Evolutionary conservation across 495 filamentous ascomycete species (phyloP), one percentile per base, ranked within the genome.

Genomic region (Aspergillus nanangensis): DNA sequence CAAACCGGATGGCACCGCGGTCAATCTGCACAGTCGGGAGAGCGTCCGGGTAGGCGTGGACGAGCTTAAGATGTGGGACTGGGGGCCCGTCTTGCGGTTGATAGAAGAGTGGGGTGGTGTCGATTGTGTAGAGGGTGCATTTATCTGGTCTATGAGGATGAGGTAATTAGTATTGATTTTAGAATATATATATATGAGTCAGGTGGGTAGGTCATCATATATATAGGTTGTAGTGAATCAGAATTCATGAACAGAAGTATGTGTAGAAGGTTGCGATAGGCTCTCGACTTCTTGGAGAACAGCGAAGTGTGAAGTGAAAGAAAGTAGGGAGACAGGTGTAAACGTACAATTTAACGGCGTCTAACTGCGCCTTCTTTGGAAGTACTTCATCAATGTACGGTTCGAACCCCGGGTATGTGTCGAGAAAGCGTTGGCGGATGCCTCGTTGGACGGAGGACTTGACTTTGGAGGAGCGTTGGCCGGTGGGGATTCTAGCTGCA

Each of bases 1-100:
- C 92, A 69, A 98, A 98, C 47, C 94, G 88, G 65, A 97, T 96
- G 0, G 94, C 93, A 41, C 93, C 93, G 39, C 93, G 83, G 66
- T 97, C 92, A 58, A 95, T 90, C 24, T 74, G 71, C 46, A 79
- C 65, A n/a, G 63, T 73, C 5, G 70, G 66, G 27, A 78, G 53
- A 29, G 68, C 71, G 40, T 62, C 50, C 1, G 75, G 75, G 51
- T 69, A 76, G 41, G 77, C 70, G 67, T 92, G 88, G 21, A 92
- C 75, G 45, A 92, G 79, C 13, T 72, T 71, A 2, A 93, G 81
- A 60, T 96, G 91, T 1, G 93, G 93, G 33, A 94, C 76, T 13
- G 80, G 71, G 1, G 82, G 70, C 55, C 84, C 85, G 59, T 88
- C 87, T 67, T 88, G 85, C 54, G 87, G 86, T 69, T 97, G 88